Percentiles rank a stretch among this genome's conserved stretches.
Evolutionary conservation across 257 asterid species (phyloP).

Genomic region (Verbena officinalis): DNA sequence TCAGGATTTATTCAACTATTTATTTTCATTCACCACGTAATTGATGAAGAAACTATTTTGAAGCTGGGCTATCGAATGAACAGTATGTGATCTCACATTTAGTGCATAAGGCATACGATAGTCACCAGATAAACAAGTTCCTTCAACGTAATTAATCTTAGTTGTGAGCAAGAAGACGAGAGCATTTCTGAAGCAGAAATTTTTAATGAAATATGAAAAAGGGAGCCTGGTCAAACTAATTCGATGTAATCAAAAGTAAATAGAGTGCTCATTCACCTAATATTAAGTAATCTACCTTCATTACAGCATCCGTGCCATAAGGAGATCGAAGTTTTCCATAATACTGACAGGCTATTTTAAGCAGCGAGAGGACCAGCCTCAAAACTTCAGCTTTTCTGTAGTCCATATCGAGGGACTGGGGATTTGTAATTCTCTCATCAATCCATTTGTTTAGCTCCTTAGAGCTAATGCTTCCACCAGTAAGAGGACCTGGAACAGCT

Average conservation of each 20-base stretch:
- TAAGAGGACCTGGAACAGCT: conserved; percentile 87
- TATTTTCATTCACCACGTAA: not conserved
- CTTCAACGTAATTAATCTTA: conserved; percentile 18
- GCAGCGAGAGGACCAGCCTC: conserved; percentile 76
- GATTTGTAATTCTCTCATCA: conserved; percentile 73
- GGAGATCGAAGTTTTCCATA: conserved; percentile 95
- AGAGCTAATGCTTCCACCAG: conserved; percentile 73
- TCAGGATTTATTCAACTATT: not conserved
- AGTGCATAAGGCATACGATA: conserved; percentile 10
- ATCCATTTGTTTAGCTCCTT: conserved; percentile 93
- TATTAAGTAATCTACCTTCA: conserved; percentile 52
- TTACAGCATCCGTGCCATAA: conserved; percentile 66
- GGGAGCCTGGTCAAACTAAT: conserved; percentile 1
- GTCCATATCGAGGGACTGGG: conserved; percentile 49
- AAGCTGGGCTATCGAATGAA: conserved; percentile 1
- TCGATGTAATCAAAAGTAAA: not conserved
- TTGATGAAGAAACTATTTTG: not conserved
- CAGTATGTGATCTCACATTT: not conserved
- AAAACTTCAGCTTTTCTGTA: conserved; percentile 63
- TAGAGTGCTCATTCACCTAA: conserved; percentile 4
- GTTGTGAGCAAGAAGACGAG: not conserved
- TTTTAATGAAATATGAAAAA: not conserved
- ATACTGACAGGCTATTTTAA: conserved; percentile 79
- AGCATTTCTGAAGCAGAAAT: conserved; percentile 25
- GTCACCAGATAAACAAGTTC: conserved; percentile 14